phyloP scores from a whole-genome alignment of 2,329 filamentous ascomycete genomes.

The Fusarium illudens region DNA sequence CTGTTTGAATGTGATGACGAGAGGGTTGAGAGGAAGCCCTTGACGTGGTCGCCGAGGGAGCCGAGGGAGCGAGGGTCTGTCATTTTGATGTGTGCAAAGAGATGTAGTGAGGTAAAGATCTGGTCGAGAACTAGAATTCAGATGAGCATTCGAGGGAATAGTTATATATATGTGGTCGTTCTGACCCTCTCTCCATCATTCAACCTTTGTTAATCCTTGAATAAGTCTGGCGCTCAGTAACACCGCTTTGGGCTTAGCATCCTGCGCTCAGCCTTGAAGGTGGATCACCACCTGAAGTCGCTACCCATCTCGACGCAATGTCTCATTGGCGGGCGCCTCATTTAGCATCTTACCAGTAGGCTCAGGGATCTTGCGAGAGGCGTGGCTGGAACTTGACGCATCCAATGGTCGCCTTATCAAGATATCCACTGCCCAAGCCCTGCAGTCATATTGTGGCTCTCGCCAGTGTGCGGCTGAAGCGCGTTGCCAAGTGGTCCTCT shows the following conservation, averaged over 20 bases:
- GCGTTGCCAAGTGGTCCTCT: neutral
- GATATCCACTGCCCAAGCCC: neutral
- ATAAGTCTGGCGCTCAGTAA: neutral
- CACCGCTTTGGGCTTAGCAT: neutral
- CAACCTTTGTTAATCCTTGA: neutral
- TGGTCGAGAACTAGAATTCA: neutral
- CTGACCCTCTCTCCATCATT: neutral
- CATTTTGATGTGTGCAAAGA: neutral
- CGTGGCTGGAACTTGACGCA: neutral
- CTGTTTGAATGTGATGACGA: neutral
- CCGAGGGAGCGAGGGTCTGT: neutral
- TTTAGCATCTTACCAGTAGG: neutral
- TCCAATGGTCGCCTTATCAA: neutral
- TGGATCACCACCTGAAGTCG: neutral
- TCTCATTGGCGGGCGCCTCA: neutral
- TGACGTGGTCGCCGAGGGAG: neutral
- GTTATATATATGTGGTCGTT: neutral
- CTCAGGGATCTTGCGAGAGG: neutral
- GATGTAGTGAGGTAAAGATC: neutral
- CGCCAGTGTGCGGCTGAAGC: neutral
- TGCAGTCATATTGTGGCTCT: neutral
- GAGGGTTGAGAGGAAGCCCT: neutral
- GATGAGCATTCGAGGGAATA: neutral
- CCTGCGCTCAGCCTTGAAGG: neutral
- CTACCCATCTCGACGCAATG: neutral